Evolutionary conservation across 1,284 basidiomycete genomes (phyloP).

Genomic region (Trichosporon sp.): DNA sequence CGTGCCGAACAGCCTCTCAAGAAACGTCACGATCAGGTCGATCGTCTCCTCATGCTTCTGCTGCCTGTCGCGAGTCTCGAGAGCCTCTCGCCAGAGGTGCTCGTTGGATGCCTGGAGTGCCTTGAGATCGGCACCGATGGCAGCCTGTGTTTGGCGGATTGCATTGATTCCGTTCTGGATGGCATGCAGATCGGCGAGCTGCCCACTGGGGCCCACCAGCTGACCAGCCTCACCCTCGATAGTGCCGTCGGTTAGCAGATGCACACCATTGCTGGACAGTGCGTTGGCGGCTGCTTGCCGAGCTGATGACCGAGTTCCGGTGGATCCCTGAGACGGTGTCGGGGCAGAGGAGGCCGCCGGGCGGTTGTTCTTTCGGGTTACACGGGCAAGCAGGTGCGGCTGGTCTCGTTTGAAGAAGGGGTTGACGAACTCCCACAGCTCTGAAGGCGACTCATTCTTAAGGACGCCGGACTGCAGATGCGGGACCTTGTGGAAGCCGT

Average conservation of each 20-base stretch:
- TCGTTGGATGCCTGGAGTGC: conserved; percentile 87
- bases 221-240: conserved; percentile 46
- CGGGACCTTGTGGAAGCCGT: conserved; percentile 93
- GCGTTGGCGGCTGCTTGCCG: conserved; percentile 36
- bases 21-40: conserved; percentile 89
- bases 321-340: conserved; percentile 27
- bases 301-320: conserved; percentile 42
- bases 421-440: conserved; percentile 93
- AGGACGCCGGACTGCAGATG: conserved; percentile 94
- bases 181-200: conserved; percentile 47
- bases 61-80: conserved; percentile 75
- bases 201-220: conserved; percentile 38
- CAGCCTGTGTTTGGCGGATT: conserved; percentile 88
- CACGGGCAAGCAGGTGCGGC: conserved; percentile 84
- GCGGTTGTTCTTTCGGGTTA: conserved; percentile 72
- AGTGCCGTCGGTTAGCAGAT: conserved; percentile 52
- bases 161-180: conserved; percentile 72
- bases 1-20: conserved; percentile 85
- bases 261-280: conserved; percentile 29
- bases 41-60: conserved; percentile 97
- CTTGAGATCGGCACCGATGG: conserved; percentile 83
- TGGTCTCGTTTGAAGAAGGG: conserved; percentile 85
- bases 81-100: conserved; percentile 87
- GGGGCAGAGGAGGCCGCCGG: conserved; percentile 37
- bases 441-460: conserved; percentile 74